A percentile compares a stretch with the other conserved stretches of the same genome.
phyloP scores from a whole-genome alignment of 805 yeast species.

The Starmerella tilneyi region DNA sequence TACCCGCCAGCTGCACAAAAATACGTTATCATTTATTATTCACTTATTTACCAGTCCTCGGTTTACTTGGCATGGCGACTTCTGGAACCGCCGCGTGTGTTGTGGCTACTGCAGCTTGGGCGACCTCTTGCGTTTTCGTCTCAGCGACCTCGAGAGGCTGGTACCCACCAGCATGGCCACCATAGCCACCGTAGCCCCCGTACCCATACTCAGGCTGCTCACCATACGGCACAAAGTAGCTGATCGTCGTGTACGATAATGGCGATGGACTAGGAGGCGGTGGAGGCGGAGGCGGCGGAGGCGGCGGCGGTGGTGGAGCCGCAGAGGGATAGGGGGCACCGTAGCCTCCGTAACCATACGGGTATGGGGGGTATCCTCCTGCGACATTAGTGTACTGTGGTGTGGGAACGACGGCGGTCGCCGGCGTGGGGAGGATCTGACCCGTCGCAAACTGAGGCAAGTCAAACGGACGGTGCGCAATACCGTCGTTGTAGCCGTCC shows the following conservation, averaged over 20 bases:
- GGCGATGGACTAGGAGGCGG: background rate
- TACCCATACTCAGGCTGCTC: background rate
- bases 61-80: too few species aligned
- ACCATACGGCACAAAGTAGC: conserved; percentile 18
- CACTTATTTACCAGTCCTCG: too few species aligned
- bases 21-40: too few species aligned
- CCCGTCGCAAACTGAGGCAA: conserved; percentile 10
- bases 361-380: background rate
- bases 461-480: conserved; percentile 3
- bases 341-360: conserved; percentile 1
- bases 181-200: background rate
- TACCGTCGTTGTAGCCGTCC: conserved; percentile 14
- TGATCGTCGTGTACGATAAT: conserved; percentile 11
- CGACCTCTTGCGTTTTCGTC: too few species aligned
- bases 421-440: background rate
- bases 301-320: background rate
- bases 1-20: too few species aligned
- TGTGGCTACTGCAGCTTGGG: too few species aligned
- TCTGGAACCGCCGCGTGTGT: too few species aligned
- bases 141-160: background rate
- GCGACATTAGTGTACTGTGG: too few species aligned
- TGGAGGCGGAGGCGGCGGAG: background rate
- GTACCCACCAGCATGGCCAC: too few species aligned
- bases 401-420: background rate
- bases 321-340: background rate